These are phyloP conservation scores for Exophiala oligosperma DNA, from an alignment of 2,329 filamentous ascomycete species.

Conservation along the genomic window DNA sequence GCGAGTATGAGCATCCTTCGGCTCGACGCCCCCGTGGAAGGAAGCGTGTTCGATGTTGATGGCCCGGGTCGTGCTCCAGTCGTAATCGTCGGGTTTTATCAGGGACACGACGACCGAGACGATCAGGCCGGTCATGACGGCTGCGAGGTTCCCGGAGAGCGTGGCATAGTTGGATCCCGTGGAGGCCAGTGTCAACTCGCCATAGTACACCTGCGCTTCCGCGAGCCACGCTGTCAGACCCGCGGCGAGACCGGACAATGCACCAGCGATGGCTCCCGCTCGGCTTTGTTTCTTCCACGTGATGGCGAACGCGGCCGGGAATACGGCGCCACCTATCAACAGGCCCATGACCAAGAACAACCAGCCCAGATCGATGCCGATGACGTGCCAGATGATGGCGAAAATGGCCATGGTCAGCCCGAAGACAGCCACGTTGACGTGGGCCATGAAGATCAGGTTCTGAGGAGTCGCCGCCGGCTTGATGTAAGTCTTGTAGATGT, in stretches of 20 bases:
- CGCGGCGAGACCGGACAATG: conserved; percentile 65
- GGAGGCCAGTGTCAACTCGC: conserved; percentile 66
- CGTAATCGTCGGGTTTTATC: conserved; percentile 81
- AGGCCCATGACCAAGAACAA: conserved; percentile 70
- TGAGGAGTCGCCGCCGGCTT: conserved; percentile 73
- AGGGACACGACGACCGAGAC: conserved; percentile 74
- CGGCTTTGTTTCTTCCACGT: conserved; percentile 79
- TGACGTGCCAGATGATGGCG: conserved; percentile 22
- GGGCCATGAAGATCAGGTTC: conserved; percentile 75
- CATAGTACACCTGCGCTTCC: conserved; percentile 68
- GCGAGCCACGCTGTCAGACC: conserved; percentile 76
- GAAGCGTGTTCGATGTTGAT: conserved; percentile 65
- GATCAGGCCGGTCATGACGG: conserved; percentile 72
- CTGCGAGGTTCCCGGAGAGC: conserved; percentile 70
- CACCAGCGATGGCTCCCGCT: conserved; percentile 39
- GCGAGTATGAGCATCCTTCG: background rate
- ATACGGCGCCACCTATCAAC: conserved; percentile 79
- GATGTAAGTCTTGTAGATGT: conserved; percentile 84
- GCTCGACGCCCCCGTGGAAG: background rate
- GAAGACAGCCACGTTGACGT: conserved; percentile 70
- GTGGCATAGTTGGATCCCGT: conserved; percentile 68
- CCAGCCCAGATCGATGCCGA: conserved; percentile 24
- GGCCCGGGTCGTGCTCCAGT: conserved; percentile 67
- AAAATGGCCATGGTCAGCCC: conserved; percentile 23
- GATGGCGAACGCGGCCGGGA: conserved; percentile 77